A percentile compares a stretch with the other conserved stretches of the same genome.
Conservation (phyloP, 1,284 basidiomycete species). For the Vanrija sp. region DNA sequence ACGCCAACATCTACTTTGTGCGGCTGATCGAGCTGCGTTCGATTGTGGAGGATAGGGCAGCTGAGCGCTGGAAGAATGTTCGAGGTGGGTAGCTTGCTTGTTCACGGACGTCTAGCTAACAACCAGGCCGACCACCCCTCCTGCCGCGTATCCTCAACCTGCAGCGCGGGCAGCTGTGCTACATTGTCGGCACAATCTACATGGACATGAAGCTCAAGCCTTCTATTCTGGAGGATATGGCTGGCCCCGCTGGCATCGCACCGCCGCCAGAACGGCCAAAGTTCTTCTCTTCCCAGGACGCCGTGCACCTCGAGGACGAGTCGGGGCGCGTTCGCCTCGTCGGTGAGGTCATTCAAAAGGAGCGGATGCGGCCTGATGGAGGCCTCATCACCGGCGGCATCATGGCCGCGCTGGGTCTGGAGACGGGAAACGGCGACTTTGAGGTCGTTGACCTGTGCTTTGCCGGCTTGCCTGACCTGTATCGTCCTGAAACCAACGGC, state of each 20-base stretch:
- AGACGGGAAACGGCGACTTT: slow-evolving; percentile 85
- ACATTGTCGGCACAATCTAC: slow-evolving; percentile 90
- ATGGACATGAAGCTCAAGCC: slow-evolving; percentile 98
- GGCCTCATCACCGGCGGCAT: slow-evolving; percentile 82
- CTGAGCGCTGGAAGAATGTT: slow-evolving; percentile 62
- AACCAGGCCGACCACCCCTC: slow-evolving; percentile 64
- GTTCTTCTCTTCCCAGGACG: slow-evolving; percentile 73
- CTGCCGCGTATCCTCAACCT: slow-evolving; percentile 86
- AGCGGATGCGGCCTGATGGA: slow-evolving; percentile 52
- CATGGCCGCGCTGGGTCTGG: slow-evolving; percentile 81
- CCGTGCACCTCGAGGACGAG: slow-evolving; percentile 89
- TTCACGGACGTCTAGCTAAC: background rate
- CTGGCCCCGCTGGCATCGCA: slow-evolving; percentile 57
- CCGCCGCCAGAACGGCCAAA: slow-evolving; percentile 71
- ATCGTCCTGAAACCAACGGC: slow-evolving; percentile 28
- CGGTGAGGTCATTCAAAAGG: slow-evolving; percentile 57
- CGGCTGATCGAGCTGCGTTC: slow-evolving; percentile 64
- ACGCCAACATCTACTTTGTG: slow-evolving; percentile 88
- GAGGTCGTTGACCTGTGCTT: slow-evolving; percentile 89
- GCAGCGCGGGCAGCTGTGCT: slow-evolving; percentile 76
- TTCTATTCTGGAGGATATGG: slow-evolving; percentile 88
- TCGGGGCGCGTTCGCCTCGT: slow-evolving; percentile 85
- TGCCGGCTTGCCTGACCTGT: slow-evolving; percentile 71
- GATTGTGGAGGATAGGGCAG: slow-evolving; percentile 63
- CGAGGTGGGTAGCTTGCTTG: slow-evolving; percentile 51